phyloP scores from a whole-genome alignment of 129 eudicot species.

The Chrysanthemum lavandulifolium region DNA sequence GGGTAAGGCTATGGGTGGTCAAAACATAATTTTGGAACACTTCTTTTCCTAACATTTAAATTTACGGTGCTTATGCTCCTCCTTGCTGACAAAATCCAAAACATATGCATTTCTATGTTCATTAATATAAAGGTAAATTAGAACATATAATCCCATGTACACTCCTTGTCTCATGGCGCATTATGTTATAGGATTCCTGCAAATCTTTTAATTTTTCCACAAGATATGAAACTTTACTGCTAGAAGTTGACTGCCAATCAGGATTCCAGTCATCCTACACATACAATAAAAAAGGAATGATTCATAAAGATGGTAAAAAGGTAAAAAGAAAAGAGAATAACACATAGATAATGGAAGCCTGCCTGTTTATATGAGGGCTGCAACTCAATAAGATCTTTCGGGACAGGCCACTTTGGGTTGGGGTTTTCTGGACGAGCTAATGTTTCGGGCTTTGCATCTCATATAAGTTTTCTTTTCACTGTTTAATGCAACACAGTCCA shows the following conservation, averaged over 20 bases:
- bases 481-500: constrained; percentile 82
- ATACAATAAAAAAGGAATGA: not conserved
- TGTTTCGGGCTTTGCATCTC: constrained; percentile 94
- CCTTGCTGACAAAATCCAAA: too few relatives aligned
- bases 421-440: constrained; percentile 92
- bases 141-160: too few relatives aligned
- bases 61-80: too few relatives aligned
- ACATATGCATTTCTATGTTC: too few relatives aligned
- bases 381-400: constrained; percentile 95
- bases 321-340: not conserved
- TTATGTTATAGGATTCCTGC: constrained; percentile 43
- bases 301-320: not conserved
- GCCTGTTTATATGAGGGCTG: constrained; percentile 99
- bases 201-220: constrained; percentile 63
- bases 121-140: too few relatives aligned
- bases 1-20: too few relatives aligned
- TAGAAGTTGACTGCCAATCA: constrained; percentile 99
- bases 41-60: too few relatives aligned
- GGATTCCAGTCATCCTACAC: constrained; percentile 94
- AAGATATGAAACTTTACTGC: constrained; percentile 95
- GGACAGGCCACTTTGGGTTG: constrained; percentile 98
- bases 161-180: too few relatives aligned
- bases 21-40: too few relatives aligned
- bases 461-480: constrained; percentile 68
- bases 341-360: constrained; percentile 11